A percentile compares a stretch with the other conserved stretches of the same genome.
Evolutionary conservation across 257 asterid species (phyloP).

Genomic region (Rauvolfia tetraphylla): DNA sequence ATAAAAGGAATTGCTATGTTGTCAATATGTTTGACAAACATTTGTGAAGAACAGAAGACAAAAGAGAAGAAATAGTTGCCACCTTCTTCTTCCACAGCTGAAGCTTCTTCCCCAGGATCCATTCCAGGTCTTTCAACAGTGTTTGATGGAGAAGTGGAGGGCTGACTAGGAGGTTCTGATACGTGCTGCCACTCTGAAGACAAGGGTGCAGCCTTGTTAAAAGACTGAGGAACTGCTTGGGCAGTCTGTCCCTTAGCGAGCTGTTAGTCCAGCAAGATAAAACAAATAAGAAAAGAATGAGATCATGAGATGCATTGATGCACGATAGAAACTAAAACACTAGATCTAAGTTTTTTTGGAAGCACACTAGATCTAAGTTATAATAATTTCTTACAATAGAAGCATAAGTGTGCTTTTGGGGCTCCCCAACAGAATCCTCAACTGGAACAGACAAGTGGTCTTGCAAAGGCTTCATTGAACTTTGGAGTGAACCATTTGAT

Average conservation of each 20-base stretch:
- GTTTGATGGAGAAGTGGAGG: slow-evolving; percentile 42
- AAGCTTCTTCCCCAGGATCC: slow-evolving; percentile 60
- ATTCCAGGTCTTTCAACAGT: slow-evolving; percentile 48
- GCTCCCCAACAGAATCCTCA: slow-evolving; percentile 68
- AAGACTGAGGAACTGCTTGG: slow-evolving; percentile 39
- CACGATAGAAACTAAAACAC: slow-evolving; percentile 1
- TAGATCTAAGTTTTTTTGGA: slow-evolving; percentile 17
- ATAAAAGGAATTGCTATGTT: not conserved
- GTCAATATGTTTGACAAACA: not conserved
- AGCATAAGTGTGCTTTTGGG: slow-evolving; percentile 94
- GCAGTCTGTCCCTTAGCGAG: slow-evolving; percentile 67
- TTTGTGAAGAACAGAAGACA: slow-evolving; percentile 2
- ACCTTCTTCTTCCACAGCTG: slow-evolving; percentile 80
- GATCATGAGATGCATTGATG: slow-evolving; percentile 8
- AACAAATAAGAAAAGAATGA: slow-evolving; percentile 17
- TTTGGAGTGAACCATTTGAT: slow-evolving; percentile 72
- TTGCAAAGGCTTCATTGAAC: slow-evolving; percentile 47
- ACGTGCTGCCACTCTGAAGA: slow-evolving; percentile 60
- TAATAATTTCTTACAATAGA: slow-evolving; percentile 73
- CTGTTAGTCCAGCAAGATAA: slow-evolving; percentile 36
- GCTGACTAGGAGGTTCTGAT: slow-evolving; percentile 52
- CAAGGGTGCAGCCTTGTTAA: slow-evolving; percentile 42
- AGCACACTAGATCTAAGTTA: slow-evolving; percentile 15
- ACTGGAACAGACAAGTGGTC: slow-evolving; percentile 55
- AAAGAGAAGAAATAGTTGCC: slow-evolving; percentile 8